Conservation (phyloP, 1,284 basidiomycete genomes). For the Cutaneotrichosporon curvatum region DNA sequence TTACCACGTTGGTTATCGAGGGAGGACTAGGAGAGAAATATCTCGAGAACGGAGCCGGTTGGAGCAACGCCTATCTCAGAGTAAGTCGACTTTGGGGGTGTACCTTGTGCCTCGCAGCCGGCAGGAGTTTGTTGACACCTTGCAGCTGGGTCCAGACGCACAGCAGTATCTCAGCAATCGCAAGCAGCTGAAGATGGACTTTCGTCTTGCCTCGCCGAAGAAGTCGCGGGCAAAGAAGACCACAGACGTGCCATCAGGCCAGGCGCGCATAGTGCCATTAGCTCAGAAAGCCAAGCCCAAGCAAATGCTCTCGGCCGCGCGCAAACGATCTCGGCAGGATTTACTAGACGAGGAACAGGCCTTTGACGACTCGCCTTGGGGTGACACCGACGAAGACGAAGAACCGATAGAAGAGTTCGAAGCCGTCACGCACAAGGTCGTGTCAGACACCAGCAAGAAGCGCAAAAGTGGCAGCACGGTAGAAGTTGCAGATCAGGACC, state of each 20-base stretch:
- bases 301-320: slow-evolving; percentile 17
- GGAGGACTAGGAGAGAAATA: slow-evolving; percentile 33
- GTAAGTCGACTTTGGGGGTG: slow-evolving; percentile 23
- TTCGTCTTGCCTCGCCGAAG: slow-evolving; percentile 22
- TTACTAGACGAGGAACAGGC: slow-evolving; percentile 25
- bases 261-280: slow-evolving; percentile 20
- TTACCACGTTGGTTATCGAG: slow-evolving; percentile 40
- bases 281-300: slow-evolving; percentile 8
- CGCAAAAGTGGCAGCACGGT: neutral
- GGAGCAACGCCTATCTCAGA: slow-evolving; percentile 40
- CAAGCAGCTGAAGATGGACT: slow-evolving; percentile 29
- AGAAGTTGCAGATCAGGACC: neutral
- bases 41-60: slow-evolving; percentile 34
- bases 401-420: slow-evolving; percentile 53
- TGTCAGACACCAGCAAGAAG: neutral
- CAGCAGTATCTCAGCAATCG: slow-evolving; percentile 22
- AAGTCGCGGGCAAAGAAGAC: slow-evolving; percentile 5
- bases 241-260: neutral
- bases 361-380: slow-evolving; percentile 37
- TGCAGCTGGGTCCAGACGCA: slow-evolving; percentile 30
- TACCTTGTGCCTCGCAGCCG: no score
- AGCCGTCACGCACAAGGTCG: neutral
- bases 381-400: slow-evolving; percentile 27
- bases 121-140: neutral
- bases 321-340: slow-evolving; percentile 29